Conservation (phyloP, 2,329 filamentous ascomycete species). For the Curvularia hawaiiensis region DNA sequence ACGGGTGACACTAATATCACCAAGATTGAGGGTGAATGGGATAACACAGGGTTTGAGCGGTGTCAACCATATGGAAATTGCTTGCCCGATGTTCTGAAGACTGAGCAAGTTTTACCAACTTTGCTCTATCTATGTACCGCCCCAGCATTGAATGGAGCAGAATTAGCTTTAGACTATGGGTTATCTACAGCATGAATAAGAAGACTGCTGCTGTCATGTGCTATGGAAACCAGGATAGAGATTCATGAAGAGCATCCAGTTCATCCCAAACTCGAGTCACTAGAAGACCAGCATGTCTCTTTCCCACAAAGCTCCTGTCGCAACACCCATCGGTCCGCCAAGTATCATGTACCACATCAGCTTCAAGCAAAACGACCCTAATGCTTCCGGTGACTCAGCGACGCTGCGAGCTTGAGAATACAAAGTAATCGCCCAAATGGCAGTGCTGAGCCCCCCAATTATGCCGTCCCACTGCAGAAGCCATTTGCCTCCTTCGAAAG, state of each 20-base stretch:
- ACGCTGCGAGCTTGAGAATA: background rate
- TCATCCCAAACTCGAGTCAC: conserved; percentile 15
- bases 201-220: background rate
- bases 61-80: background rate
- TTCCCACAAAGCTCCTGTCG: conserved; percentile 3
- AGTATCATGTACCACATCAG: background rate
- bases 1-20: background rate
- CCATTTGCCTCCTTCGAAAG: conserved; percentile 6
- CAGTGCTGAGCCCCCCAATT: background rate
- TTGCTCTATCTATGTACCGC: background rate
- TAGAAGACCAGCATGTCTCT: background rate
- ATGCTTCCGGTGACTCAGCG: background rate
- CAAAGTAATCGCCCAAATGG: conserved; percentile 1
- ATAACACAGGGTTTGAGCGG: background rate
- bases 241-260: background rate
- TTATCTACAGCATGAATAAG: background rate
- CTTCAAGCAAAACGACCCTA: background rate
- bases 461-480: conserved; percentile 4
- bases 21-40: background rate
- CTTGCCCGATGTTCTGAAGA: background rate
- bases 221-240: background rate
- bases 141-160: background rate
- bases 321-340: background rate
- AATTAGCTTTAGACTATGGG: background rate
- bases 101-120: background rate